Conservation (phyloP, 768 basidiomycete genomes). For the Clitopilus hobsonii region DNA sequence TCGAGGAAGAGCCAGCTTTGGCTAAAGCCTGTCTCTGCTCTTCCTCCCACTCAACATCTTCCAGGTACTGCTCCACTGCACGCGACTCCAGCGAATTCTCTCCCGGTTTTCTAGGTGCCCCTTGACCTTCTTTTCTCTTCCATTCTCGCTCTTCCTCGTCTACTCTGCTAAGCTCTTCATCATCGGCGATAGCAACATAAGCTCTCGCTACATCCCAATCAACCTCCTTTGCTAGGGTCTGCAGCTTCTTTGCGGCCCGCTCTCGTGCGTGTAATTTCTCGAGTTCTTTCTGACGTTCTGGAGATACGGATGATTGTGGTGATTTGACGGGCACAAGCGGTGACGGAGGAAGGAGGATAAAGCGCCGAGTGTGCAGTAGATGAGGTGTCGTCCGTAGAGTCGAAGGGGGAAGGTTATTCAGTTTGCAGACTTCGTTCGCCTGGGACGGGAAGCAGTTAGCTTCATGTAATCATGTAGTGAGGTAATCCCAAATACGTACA, state of each 20-base stretch:
- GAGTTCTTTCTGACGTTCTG: conserved; percentile 26
- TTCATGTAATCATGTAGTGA: not conserved
- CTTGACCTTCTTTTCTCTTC: conserved; percentile 11
- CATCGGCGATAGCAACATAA: conserved; percentile 65
- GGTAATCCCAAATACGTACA: conserved; percentile 45
- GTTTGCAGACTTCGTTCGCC: conserved; percentile 57
- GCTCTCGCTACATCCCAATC: conserved; percentile 64
- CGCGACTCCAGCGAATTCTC: conserved; percentile 34
- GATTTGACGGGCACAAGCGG: conserved; percentile 16
- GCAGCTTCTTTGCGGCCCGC: conserved; percentile 56
- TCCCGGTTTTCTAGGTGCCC: not conserved
- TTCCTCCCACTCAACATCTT: conserved; percentile 69
- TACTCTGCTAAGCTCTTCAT: conserved; percentile 22
- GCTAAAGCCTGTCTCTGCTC: conserved; percentile 8
- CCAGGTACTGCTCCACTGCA: conserved; percentile 57
- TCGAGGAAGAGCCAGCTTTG: not conserved
- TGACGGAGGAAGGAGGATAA: conserved; percentile 48
- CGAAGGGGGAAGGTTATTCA: conserved; percentile 63
- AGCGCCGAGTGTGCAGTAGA: conserved; percentile 63
- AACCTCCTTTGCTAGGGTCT: conserved; percentile 62
- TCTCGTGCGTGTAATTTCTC: conserved; percentile 44
- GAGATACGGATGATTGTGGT: conserved; percentile 13
- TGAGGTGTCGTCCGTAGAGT: conserved; percentile 70
- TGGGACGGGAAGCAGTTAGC: conserved; percentile 14
- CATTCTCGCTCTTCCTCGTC: conserved; percentile 27